A percentile compares a stretch with the other conserved stretches of the same genome.
Conservation (phyloP, 176 grass and related monocot species). For the Elaeis guineensis region DNA sequence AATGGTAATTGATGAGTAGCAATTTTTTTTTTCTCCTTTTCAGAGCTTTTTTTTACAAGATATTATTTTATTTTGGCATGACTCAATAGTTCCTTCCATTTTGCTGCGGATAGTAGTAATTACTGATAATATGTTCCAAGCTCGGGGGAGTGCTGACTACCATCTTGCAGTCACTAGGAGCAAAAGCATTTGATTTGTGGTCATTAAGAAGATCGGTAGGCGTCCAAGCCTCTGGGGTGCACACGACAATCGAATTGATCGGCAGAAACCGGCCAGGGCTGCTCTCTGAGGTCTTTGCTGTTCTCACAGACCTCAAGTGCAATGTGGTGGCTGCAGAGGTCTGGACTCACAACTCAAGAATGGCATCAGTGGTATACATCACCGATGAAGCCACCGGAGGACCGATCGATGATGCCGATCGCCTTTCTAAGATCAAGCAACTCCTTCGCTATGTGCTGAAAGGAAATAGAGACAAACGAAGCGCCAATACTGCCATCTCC, state of each 20-base stretch:
- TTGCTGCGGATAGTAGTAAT: too few species aligned
- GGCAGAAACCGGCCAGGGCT: conserved; percentile 17
- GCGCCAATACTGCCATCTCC: conserved; percentile 19
- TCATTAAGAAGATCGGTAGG: conserved; percentile 12
- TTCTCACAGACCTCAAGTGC: conserved; percentile 22
- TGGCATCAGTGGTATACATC: conserved; percentile 22
- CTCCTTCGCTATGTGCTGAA: conserved; percentile 16
- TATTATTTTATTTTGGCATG: too few species aligned
- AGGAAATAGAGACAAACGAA: conserved; percentile 15
- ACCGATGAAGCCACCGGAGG: conserved; percentile 5
- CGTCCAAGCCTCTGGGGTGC: conserved; percentile 12
- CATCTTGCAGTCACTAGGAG: conserved; percentile 14
- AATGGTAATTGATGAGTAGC: too few species aligned
- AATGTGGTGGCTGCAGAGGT: conserved; percentile 19
- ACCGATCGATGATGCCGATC: conserved; percentile 3
- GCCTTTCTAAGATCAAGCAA: conserved; percentile 14
- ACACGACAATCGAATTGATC: conserved; percentile 14
- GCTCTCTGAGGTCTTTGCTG: conserved; percentile 23
- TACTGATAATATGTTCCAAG: too few species aligned
- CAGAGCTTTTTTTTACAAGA: too few species aligned
- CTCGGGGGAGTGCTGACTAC: too few species aligned
- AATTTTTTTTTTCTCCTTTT: too few species aligned
- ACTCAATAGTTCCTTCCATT: too few species aligned
- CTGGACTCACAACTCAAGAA: conserved; percentile 21
- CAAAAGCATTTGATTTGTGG: neutral